phyloP scores from a whole-genome alignment of 805 yeast genomes.

The Cyberlindnera sargentensis region DNA sequence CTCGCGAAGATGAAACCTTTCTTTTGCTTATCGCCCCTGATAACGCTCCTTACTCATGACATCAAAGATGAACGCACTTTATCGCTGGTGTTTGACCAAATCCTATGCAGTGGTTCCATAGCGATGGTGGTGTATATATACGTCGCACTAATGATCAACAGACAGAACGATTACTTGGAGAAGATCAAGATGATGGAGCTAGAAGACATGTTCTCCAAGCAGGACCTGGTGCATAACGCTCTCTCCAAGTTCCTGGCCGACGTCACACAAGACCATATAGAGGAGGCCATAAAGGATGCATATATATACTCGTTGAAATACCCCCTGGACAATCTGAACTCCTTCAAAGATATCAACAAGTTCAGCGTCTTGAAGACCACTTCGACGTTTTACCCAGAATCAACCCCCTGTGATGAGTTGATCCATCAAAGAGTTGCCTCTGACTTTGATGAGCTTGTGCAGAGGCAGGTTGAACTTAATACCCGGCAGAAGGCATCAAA shows the following conservation, averaged over 20 bases:
- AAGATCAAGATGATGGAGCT: constrained; percentile 20
- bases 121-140: constrained; percentile 53
- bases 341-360: constrained; percentile 15
- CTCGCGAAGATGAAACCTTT: constrained; percentile 45
- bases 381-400: background rate
- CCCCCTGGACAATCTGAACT: constrained; percentile 2
- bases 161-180: constrained; percentile 37
- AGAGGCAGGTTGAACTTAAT: background rate
- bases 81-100: constrained; percentile 60
- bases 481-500: background rate
- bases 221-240: constrained; percentile 36
- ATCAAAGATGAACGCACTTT: constrained; percentile 40
- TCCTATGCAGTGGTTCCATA: constrained; percentile 52
- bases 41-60: constrained; percentile 79
- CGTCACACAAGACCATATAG: constrained; percentile 20
- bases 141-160: constrained; percentile 42
- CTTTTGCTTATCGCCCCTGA: constrained; percentile 68
- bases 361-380: constrained; percentile 25
- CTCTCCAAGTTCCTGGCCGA: constrained; percentile 24
- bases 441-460: background rate
- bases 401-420: background rate
- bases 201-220: constrained; percentile 27
- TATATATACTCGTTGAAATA: constrained; percentile 3
- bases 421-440: background rate
- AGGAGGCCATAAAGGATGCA: constrained; percentile 23